Conservation (phyloP, 129 eudicot genomes). For the Artemisia annua region DNA sequence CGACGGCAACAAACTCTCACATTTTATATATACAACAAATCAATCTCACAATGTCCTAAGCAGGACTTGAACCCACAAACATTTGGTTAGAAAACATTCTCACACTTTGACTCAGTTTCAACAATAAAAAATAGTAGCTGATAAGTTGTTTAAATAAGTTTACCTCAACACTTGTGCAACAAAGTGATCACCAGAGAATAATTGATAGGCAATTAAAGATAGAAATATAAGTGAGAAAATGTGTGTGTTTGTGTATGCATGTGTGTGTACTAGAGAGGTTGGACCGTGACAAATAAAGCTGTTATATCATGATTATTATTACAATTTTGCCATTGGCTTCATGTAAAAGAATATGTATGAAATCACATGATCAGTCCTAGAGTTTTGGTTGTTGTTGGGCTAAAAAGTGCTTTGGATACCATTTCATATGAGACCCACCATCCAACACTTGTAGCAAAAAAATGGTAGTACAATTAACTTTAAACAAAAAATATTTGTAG, state of each 20-base stretch:
- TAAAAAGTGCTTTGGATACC: constrained; percentile 39
- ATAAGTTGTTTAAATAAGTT: no score
- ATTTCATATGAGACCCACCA: constrained; percentile 18
- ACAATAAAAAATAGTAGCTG: no score
- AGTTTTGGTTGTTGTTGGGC: not conserved
- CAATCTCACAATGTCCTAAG: no score
- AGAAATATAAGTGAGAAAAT: not conserved
- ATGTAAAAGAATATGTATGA: constrained; percentile 11
- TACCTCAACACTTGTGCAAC: not conserved
- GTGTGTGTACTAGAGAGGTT: constrained; percentile 1
- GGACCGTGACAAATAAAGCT: not conserved
- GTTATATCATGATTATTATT: constrained; percentile 12
- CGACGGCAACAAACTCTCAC: no score
- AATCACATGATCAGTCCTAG: constrained; percentile 23
- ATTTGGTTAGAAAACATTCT: no score
- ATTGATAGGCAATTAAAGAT: constrained; percentile 1
- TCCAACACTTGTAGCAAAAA: not conserved
- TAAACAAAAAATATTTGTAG: no score
- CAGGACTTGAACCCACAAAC: no score
- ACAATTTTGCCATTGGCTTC: constrained; percentile 23
- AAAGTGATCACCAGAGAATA: constrained; percentile 20
- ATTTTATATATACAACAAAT: no score
- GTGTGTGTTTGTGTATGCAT: constrained; percentile 1
- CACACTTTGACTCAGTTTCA: no score
- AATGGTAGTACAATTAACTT: no score